Base-by-base conservation (phyloP, 75 land plant species). In the Sequoiadendron giganteum region DNA sequence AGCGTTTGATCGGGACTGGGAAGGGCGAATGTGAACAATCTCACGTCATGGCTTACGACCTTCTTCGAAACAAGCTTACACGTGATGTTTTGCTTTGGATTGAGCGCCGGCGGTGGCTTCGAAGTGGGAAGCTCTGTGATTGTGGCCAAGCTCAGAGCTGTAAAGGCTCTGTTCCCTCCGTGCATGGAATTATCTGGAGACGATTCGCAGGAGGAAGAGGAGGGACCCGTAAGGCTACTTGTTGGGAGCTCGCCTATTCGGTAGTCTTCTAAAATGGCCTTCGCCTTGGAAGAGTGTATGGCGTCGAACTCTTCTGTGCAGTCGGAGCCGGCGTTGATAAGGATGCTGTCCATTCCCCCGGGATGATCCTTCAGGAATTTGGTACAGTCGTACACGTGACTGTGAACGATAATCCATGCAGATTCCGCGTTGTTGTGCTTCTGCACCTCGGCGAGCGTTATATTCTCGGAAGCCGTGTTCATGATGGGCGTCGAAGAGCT, bases 231-330 rank as follows among this genome's bases (percentile, higher is more conserved):
- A 7, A 6, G 48, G 7, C 7, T 86, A 75, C 47, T 15, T 54
- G 91, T n/a, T 18, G 28, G 84, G 34, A 97, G 85, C 86, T 97
- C 99, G 13, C 99, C 99, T 10, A 98, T 93, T 0, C 93, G 90
- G 87, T 93, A 98, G 36, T 93, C 97, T 86, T 97, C 97, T 38
- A 98, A 93, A 86, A 98, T 85, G 39, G 93, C 88, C 85, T 97
- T 94, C 80, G 97, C 99, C 79, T 94, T 94, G 87, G 93, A 92
- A 1, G 99, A 98, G 90, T 98, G 99, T 21, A 98, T 98, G 73
- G 97, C 96, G 47, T 98, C 99, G 87, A 98, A 98, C 87, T 98
- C 99, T 52, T 98, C 99, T 28, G 99, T 95, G 90, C 97, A 94
- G 78, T 98, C 99, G 1, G 90, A 90, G 38, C 99, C 99, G 30